Base-by-base conservation (phyloP, 208 protist species). In the Crithidia bombi region DNA sequence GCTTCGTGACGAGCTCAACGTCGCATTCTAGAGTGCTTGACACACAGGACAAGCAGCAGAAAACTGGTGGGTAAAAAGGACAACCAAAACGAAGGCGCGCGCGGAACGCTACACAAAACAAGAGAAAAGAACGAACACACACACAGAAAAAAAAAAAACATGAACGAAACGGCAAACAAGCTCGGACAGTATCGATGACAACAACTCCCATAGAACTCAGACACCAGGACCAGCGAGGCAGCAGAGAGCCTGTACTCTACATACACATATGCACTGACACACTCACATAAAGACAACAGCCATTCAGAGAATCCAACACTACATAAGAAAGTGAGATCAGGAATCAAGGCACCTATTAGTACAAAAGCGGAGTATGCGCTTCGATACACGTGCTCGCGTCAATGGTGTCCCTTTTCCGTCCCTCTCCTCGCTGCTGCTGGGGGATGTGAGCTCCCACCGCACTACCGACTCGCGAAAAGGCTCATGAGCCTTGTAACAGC, bases 271-370 rank as follows among this genome's bases (percentile, higher is more conserved):
- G 6, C 36, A 15, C 36, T 15, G 12, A 15, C 6, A 41, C 6
- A 47, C 5, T 21, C 43, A n/a, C 43, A 47, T 21, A 47, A 19
- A 5, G 5, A 10, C 4, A 47, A 19, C 7, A 47, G 15, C 36
- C 9, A 41, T 41, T 41, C 36, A 41, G 6, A 41, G 9, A 41
- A 41, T 41, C 12, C 14, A 32, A 6, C 52, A 58, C 52, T 23
- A 35, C 5, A 26, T 21, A 21, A 58, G 43, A 56, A 43, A 61
- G 30, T 10, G 7, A 7, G 54, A 72, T 26, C 7, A 75, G 55
- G 32, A 3, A 30, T 67, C 41, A 77, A 58, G 14, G 38, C 7
- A 43, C 38, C 14, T 7, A 43, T 35, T 32, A 54, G 58, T 11
- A 71, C 19, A 25, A 51, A 19, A 7, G 38, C n/a, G n/a, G n/a